Evolutionary conservation across 257 asterid genomes (phyloP), one percentile per base, ranked within the genome.

Genomic region (Cynanchum wilfordii): DNA sequence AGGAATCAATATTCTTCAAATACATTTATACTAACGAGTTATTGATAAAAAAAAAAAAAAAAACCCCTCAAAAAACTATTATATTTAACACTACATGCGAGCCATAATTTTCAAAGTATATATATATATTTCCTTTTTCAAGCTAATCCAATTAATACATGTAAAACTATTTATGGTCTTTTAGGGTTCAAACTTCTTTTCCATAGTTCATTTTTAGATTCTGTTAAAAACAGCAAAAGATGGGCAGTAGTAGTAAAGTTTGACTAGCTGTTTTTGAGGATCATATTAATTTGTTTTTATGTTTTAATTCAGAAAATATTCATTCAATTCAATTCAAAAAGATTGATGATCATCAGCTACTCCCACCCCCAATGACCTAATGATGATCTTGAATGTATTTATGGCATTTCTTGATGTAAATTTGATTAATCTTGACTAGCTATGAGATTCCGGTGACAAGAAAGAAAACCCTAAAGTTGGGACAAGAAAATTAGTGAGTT

Each of bases 381-480:
- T 86, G 77, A 84, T 88, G 79, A 76, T 33, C 78, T 78, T 77
- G 84, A 86, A 85, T 70, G 82, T 70, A 58, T 76, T 79, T 73
- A 47, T 54, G 5, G 54, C 69, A 75, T 68, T 33, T 68, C 63
- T 68, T 55, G 69, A 68, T 27, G 30, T 33, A 13, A 27, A 7
- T 7, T 75, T 67, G 40, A 25, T 57, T n/a, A 57, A 29, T 16
- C 47, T 69, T 55, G 55, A 68, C 29, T n/a, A n/a, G n/a, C n/a
- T 47, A 16, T 36, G 50, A 63, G 50, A 63, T 65, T 45, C 69
- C 66, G 56, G 12, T 49, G 52, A 24, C 55, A 68, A 33, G 15
- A 9, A 58, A 75, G 15, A 9, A 58, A 75, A 45, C 42, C 69
- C 27, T 45, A 75, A 67, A 45, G 17, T 3, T 1, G 29, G 55